Conservation (phyloP, 345 rosid genomes). For the Lagerstroemia speciosa region DNA sequence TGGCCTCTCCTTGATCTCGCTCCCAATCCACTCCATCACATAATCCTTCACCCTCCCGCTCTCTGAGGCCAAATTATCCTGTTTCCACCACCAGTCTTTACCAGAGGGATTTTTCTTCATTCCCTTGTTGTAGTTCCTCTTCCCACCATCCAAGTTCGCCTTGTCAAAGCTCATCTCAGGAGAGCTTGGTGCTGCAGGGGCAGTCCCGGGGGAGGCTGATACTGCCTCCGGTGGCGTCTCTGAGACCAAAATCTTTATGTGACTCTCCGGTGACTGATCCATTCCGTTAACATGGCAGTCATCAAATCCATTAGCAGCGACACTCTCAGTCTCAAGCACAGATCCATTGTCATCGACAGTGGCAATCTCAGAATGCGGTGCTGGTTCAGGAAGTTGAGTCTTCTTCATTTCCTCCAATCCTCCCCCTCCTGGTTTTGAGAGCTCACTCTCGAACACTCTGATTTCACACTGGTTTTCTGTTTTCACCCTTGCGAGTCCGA, state of each 20-base stretch:
- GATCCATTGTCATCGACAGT: conserved; percentile 60
- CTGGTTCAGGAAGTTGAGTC: conserved; percentile 4
- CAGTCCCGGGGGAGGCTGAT: conserved; percentile 28
- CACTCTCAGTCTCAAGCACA: conserved; percentile 61
- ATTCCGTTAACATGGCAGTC: conserved; percentile 36
- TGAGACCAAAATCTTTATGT: conserved; percentile 18
- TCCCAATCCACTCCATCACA: conserved; percentile 91
- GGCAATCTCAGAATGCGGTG: conserved; percentile 26
- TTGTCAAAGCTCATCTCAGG: conserved; percentile 30
- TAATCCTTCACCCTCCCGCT: conserved; percentile 60
- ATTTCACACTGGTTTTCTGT: conserved; percentile 30
- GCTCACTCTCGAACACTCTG: conserved; percentile 22
- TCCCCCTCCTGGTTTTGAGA: conserved; percentile 9
- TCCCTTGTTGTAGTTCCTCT: conserved; percentile 19
- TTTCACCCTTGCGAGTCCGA: conserved; percentile 77
- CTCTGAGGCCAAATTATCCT: conserved; percentile 30
- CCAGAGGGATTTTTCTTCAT: conserved; percentile 23
- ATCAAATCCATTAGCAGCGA: conserved; percentile 49
- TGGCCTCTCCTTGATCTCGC: conserved; percentile 76
- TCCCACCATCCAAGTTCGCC: conserved; percentile 26
- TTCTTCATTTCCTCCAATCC: conserved; percentile 19
- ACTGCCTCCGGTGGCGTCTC: conserved; percentile 42
- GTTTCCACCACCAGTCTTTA: conserved; percentile 67
- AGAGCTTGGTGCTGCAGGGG: conserved; percentile 13
- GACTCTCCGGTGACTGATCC: conserved; percentile 61